Conservation (phyloP, 805 yeast genomes). For the Candida piceae region DNA sequence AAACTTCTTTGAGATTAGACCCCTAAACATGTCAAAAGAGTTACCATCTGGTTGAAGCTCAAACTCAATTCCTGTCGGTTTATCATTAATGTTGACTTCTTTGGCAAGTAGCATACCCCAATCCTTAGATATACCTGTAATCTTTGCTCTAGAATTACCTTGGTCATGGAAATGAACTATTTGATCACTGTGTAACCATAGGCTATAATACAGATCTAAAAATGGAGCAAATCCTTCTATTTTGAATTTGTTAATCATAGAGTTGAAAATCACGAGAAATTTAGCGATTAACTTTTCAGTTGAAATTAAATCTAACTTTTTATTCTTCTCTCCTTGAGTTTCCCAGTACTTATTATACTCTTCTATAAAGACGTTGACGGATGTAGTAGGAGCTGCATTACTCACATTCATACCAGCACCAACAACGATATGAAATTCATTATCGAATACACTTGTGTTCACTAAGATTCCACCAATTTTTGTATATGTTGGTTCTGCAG, state of each 20-base stretch:
- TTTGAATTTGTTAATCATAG: conserved; percentile 53
- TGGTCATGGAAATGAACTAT: conserved; percentile 52
- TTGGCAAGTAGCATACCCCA: conserved; percentile 79
- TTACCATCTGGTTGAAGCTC: conserved; percentile 96
- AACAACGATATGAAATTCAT: conserved; percentile 60
- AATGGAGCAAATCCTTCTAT: conserved; percentile 64
- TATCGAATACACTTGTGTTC: conserved; percentile 63
- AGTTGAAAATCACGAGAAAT: conserved; percentile 60
- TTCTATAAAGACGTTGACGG: conserved; percentile 66
- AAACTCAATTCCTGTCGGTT: conserved; percentile 48
- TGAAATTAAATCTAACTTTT: conserved; percentile 18
- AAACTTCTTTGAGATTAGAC: conserved; percentile 65
- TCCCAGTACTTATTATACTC: conserved; percentile 52
- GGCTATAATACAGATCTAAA: conserved; percentile 63
- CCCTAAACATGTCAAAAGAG: conserved; percentile 91
- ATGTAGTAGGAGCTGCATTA: conserved; percentile 89
- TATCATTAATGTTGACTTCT: conserved; percentile 46
- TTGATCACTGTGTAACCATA: conserved; percentile 84
- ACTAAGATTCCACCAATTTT: conserved; percentile 84
- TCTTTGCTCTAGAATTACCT: conserved; percentile 48
- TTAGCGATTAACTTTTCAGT: conserved; percentile 59
- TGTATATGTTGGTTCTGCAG: conserved; percentile 56
- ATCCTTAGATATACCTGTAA: conserved; percentile 78
- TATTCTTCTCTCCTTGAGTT: conserved; percentile 35
- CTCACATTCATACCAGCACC: conserved; percentile 86